phyloP scores from a whole-genome alignment of 2,329 filamentous ascomycete species.

The Sporothrix phasma region DNA sequence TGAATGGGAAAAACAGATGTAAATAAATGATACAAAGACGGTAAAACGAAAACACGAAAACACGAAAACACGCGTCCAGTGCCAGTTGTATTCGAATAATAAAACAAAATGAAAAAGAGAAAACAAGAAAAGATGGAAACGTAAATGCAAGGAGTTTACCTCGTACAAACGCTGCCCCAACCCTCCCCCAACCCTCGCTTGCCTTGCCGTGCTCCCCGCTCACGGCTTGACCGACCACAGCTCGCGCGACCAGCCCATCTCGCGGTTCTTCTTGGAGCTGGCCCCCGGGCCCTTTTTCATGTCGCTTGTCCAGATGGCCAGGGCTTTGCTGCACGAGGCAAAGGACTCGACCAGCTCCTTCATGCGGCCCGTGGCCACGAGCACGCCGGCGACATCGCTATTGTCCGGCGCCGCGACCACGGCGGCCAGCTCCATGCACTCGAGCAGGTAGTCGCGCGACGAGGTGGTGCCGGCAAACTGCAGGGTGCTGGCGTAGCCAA shows the following conservation, averaged over 20 bases:
- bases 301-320: slow-evolving; percentile 46
- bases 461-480: slow-evolving; percentile 68
- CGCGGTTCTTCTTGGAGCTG: slow-evolving; percentile 49
- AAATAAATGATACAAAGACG: not conserved
- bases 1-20: not conserved
- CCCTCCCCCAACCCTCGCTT: not conserved
- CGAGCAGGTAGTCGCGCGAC: slow-evolving; percentile 65
- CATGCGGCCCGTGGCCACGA: slow-evolving; percentile 57
- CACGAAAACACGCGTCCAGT: not conserved
- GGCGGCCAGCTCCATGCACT: slow-evolving; percentile 78
- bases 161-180: not conserved
- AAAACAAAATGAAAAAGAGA: not conserved
- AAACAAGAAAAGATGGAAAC: not conserved
- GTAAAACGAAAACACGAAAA: not conserved
- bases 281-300: slow-evolving; percentile 38
- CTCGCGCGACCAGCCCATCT: slow-evolving; percentile 54
- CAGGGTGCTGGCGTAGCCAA: slow-evolving; percentile 73
- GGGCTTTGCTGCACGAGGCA: slow-evolving; percentile 65
- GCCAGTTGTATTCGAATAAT: not conserved
- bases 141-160: not conserved
- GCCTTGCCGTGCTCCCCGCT: not conserved
- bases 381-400: slow-evolving; percentile 55
- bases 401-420: slow-evolving; percentile 60
- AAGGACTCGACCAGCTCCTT: slow-evolving; percentile 67
- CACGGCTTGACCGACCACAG: slow-evolving; percentile 48